These are phyloP conservation scores for Xylaria palmicola DNA, from an alignment of 495 filamentous ascomycete species.

Conservation along the genomic window DNA sequence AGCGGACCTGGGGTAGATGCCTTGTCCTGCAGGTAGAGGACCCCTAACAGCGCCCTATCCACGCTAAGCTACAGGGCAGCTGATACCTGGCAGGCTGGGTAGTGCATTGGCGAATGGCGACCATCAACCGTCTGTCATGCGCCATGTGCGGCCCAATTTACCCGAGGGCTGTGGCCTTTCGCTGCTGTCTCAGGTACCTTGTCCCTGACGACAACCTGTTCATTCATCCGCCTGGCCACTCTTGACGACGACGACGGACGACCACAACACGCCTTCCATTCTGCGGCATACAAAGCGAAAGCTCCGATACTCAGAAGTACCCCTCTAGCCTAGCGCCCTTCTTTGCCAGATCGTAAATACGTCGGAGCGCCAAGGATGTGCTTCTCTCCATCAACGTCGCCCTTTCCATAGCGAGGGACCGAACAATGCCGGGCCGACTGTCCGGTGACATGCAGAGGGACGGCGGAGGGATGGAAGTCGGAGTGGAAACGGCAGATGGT, in stretches of 20 bases:
- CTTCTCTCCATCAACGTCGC: not conserved
- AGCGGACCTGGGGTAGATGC: constrained; percentile 1
- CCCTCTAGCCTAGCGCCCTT: too few species aligned
- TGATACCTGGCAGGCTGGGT: not conserved
- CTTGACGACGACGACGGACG: too few species aligned
- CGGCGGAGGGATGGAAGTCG: not conserved
- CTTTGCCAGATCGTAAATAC: not conserved
- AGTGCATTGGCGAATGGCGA: not conserved
- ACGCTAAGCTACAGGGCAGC: not conserved
- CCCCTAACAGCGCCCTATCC: not conserved
- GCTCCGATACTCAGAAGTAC: too few species aligned
- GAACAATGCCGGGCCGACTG: constrained; percentile 15
- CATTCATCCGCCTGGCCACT: too few species aligned
- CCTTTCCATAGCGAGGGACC: constrained; percentile 1
- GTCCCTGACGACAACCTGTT: not conserved
- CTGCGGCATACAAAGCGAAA: too few species aligned
- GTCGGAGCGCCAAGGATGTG: not conserved
- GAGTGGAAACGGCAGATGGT: not conserved
- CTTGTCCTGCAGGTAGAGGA: not conserved
- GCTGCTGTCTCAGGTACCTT: too few species aligned
- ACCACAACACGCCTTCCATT: too few species aligned
- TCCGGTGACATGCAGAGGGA: constrained; percentile 9
- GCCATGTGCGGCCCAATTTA: not conserved
- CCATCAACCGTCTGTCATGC: not conserved
- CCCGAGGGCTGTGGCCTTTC: not conserved